Evolutionary conservation across 805 yeast genomes (phyloP).

Genomic region (Suhomyces tanzawaensis): DNA sequence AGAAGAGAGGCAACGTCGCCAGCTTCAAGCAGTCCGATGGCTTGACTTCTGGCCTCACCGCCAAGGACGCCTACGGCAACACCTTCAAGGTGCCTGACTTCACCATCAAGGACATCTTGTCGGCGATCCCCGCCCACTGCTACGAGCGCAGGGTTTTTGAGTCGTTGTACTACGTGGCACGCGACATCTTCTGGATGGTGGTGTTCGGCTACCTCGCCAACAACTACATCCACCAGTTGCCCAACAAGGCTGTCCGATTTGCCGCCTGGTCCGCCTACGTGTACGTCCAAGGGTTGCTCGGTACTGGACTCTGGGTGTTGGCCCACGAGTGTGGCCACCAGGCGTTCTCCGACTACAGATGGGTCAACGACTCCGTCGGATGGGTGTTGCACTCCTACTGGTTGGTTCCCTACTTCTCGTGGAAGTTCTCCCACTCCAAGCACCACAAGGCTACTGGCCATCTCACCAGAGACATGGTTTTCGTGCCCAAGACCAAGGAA

Average conservation of each 20-base stretch:
- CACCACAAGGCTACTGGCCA: conserved; percentile 67
- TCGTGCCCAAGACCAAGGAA: conserved; percentile 53
- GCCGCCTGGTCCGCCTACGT: conserved; percentile 42
- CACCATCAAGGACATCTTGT: conserved; percentile 55
- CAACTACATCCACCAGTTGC: conserved; percentile 34
- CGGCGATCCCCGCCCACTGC: conserved; percentile 60
- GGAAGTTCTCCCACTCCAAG: conserved; percentile 60
- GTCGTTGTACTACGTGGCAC: conserved; percentile 50
- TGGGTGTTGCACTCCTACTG: conserved; percentile 60
- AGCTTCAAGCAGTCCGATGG: conserved; percentile 6
- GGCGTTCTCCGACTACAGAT: conserved; percentile 55
- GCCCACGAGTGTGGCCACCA: conserved; percentile 68
- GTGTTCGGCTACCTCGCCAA: conserved; percentile 43
- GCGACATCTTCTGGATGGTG: conserved; percentile 50
- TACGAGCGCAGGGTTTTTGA: conserved; percentile 51
- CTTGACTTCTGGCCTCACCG: conserved; percentile 21
- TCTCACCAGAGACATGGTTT: conserved; percentile 58
- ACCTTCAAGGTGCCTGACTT: conserved; percentile 61
- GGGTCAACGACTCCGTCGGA: conserved; percentile 55
- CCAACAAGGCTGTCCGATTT: conserved; percentile 30
- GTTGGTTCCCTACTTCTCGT: conserved; percentile 59
- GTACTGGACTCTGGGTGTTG: conserved; percentile 60
- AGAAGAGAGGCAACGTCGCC: conserved; percentile 14
- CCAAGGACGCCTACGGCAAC: conserved; percentile 52
- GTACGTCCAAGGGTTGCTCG: conserved; percentile 45